Evolutionary conservation across 169 alveolate species (phyloP).

Genomic region (Cryptosporidium xiaoi): DNA sequence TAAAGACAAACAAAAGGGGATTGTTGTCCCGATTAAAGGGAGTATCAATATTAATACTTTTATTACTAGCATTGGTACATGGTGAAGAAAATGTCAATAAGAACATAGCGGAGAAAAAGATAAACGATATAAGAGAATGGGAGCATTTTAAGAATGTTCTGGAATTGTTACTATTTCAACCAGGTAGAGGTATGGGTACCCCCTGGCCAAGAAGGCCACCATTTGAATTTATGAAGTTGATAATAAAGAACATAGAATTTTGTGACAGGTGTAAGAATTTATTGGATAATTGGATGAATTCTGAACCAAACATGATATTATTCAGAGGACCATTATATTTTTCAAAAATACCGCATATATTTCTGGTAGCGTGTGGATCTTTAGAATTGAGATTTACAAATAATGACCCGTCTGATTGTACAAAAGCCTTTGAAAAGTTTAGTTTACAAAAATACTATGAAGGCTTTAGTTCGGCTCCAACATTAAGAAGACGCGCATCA

Average conservation of each 20-base stretch:
- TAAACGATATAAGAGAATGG: slow-evolving; percentile 7
- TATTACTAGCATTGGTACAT: neutral
- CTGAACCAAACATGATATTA: slow-evolving; percentile 64
- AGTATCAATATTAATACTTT: neutral
- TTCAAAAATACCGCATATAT: slow-evolving; percentile 24
- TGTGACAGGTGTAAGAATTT: slow-evolving; percentile 25
- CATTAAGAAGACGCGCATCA: slow-evolving; percentile 70
- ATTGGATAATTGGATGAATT: slow-evolving; percentile 44
- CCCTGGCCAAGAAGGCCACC: slow-evolving; percentile 71
- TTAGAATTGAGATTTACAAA: neutral
- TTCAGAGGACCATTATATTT: slow-evolving; percentile 58
- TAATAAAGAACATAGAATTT: slow-evolving; percentile 4
- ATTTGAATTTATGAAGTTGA: slow-evolving; percentile 33
- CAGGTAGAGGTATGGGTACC: slow-evolving; percentile 71
- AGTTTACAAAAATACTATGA: slow-evolving; percentile 39
- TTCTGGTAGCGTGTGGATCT: slow-evolving; percentile 52
- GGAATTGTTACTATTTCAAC: slow-evolving; percentile 49
- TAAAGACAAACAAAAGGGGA: too few species aligned
- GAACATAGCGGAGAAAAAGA: neutral
- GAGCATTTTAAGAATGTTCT: slow-evolving; percentile 10
- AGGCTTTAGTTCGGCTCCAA: slow-evolving; percentile 71
- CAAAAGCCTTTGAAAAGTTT: neutral
- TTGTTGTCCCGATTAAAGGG: neutral
- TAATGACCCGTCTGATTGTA: slow-evolving; percentile 9
- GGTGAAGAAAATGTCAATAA: neutral